Evolutionary conservation across 1,139 yeast species (phyloP).

Genomic region (Trichomonascaceae sp.): DNA sequence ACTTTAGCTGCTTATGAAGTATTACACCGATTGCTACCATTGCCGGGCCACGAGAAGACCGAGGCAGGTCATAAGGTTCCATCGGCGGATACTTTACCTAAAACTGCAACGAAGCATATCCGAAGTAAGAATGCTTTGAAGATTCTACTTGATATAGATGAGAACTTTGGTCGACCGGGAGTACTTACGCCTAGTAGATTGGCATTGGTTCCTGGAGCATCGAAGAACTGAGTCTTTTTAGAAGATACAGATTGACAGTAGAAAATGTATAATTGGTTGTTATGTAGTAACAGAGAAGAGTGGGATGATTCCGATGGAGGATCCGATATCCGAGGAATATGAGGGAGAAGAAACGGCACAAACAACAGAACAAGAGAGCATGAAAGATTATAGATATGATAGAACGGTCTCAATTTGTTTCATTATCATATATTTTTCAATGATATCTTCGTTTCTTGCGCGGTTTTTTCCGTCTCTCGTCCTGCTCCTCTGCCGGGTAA

Average conservation of each 20-base stretch:
- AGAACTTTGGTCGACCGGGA: slow-evolving; percentile 40
- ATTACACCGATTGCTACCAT: slow-evolving; percentile 57
- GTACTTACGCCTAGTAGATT: slow-evolving; percentile 28
- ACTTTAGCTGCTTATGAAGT: slow-evolving; percentile 94
- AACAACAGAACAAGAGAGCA: no score
- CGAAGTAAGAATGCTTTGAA: slow-evolving; percentile 40
- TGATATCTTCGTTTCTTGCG: background rate
- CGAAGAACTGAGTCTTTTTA: background rate
- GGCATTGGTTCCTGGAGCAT: slow-evolving; percentile 23
- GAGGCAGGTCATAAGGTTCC: slow-evolving; percentile 42
- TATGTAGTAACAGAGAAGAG: background rate
- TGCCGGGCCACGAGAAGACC: slow-evolving; percentile 36
- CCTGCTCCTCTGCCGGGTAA: background rate
- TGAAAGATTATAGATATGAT: no score
- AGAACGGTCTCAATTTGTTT: no score
- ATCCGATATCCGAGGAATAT: no score
- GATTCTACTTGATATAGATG: slow-evolving; percentile 40
- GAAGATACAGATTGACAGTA: background rate
- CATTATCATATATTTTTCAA: no score
- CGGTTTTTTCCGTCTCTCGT: no score
- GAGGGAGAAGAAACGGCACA: no score
- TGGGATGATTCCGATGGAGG: background rate
- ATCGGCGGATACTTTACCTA: slow-evolving; percentile 27
- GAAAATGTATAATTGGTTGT: background rate
- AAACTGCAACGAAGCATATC: slow-evolving; percentile 34